Conservation (phyloP, 78 protist genomes). For the Emiliania huxleyi region DNA sequence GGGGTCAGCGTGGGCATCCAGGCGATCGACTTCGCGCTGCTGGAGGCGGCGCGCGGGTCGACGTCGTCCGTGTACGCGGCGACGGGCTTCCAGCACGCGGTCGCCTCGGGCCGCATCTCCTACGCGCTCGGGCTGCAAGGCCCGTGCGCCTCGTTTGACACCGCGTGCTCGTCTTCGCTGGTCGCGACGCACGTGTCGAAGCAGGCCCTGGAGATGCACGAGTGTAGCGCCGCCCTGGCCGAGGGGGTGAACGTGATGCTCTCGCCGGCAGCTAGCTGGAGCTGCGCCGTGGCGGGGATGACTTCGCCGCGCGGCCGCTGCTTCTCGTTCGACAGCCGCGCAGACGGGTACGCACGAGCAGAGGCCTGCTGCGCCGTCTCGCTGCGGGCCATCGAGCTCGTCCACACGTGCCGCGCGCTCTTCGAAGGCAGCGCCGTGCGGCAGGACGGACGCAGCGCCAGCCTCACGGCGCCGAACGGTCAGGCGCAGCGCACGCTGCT, state of each 20-base stretch:
- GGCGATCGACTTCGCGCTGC: neutral
- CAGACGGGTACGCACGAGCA: conserved; percentile 82
- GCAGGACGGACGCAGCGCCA: conserved; percentile 64
- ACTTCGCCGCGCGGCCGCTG: conserved; percentile 66
- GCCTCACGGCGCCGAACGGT: conserved; percentile 70
- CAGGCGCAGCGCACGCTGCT: conserved; percentile 65
- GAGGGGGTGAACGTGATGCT: neutral
- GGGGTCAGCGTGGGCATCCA: neutral
- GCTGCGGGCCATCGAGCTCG: neutral
- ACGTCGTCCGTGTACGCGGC: neutral
- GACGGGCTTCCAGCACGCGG: neutral
- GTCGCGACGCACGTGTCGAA: conserved; percentile 69
- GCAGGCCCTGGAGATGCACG: neutral
- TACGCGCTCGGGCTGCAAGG: conserved; percentile 73
- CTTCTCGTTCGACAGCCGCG: conserved; percentile 63
- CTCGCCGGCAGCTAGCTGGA: neutral
- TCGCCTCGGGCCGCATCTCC: conserved; percentile 60
- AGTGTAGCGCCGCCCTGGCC: neutral
- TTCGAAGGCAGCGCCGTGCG: neutral
- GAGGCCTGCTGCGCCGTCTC: conserved; percentile 78
- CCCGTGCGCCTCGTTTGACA: conserved; percentile 78
- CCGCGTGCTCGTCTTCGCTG: conserved; percentile 89
- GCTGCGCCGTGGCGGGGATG: conserved; percentile 49
- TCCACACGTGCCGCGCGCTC: neutral
- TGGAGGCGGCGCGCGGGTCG: neutral